A percentile compares a stretch with the other conserved stretches of the same genome.
Evolutionary conservation across 345 rosid species (phyloP).

Genomic region (Combretum micranthum): DNA sequence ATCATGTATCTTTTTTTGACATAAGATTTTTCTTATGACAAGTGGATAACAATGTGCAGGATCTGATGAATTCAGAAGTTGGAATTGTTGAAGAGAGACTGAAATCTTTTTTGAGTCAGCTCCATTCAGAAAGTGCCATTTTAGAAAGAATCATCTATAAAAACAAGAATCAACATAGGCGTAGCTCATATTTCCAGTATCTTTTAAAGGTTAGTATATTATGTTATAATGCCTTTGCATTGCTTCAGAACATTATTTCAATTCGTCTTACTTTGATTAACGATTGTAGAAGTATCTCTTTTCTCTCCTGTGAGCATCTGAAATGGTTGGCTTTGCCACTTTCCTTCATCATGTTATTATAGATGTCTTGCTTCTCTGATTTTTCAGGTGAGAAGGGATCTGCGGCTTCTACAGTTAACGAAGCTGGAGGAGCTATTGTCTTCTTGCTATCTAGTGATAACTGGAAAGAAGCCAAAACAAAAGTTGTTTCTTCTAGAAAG

Average conservation of each 20-base stretch:
- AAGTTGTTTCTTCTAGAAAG: constrained; percentile 76
- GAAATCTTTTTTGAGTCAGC: constrained; percentile 41
- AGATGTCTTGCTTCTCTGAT: neutral
- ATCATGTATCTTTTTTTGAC: no score
- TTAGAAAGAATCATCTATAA: constrained; percentile 80
- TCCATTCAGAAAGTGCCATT: constrained; percentile 47
- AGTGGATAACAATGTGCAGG: neutral
- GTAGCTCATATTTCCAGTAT: constrained; percentile 81
- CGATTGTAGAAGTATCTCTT: no score
- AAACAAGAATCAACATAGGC: constrained; percentile 91
- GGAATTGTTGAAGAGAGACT: constrained; percentile 50
- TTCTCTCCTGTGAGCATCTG: no score
- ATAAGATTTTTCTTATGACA: no score
- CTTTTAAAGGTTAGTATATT: constrained; percentile 55
- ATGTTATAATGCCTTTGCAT: neutral
- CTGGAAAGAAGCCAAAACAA: constrained; percentile 52
- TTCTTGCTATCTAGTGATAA: constrained; percentile 65
- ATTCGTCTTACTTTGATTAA: no score
- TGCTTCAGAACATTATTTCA: neutral
- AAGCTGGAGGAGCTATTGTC: constrained; percentile 51
- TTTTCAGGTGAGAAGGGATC: constrained; percentile 74
- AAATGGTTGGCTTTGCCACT: neutral
- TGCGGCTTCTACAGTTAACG: constrained; percentile 63
- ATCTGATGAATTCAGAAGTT: constrained; percentile 24
- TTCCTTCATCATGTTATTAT: neutral